phyloP scores from a whole-genome alignment of 2,329 filamentous ascomycete genomes.

The Trichoderma harzianum region DNA sequence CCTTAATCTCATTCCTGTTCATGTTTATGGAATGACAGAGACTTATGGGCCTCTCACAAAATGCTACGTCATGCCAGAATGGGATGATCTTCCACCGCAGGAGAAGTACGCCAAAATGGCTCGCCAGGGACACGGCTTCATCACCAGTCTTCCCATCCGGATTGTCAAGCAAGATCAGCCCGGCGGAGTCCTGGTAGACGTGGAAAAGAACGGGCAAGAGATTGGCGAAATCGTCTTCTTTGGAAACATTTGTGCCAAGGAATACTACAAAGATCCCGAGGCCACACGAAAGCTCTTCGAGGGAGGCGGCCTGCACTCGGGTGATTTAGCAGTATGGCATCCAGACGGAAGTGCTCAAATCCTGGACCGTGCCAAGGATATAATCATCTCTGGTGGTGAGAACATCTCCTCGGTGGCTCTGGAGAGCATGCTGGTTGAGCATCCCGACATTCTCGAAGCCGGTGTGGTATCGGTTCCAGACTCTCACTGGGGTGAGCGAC shows the following conservation, averaged over 20 bases:
- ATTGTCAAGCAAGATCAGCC: constrained; percentile 77
- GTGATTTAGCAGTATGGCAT: constrained; percentile 92
- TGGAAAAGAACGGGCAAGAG: constrained; percentile 46
- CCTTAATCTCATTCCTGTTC: constrained; percentile 84
- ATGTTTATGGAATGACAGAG: constrained; percentile 84
- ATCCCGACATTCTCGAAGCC: constrained; percentile 85
- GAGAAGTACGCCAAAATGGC: constrained; percentile 91
- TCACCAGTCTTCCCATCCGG: constrained; percentile 75
- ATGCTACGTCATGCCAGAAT: constrained; percentile 80
- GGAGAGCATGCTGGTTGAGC: constrained; percentile 82
- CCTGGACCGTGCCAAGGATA: constrained; percentile 90
- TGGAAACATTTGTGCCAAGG: constrained; percentile 88
- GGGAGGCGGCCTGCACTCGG: constrained; percentile 82
- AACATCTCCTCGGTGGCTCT: constrained; percentile 95
- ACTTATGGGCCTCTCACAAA: constrained; percentile 97
- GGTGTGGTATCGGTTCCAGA: constrained; percentile 87
- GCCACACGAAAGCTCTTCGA: constrained; percentile 85
- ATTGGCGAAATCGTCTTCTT: constrained; percentile 68
- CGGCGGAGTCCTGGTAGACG: constrained; percentile 51
- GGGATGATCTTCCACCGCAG: constrained; percentile 69
- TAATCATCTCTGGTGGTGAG: constrained; percentile 96
- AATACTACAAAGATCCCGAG: constrained; percentile 85
- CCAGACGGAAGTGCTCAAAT: constrained; percentile 89
- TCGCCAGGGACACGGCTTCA: constrained; percentile 86
- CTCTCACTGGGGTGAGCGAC: constrained; percentile 91